Base-by-base conservation (phyloP, 768 basidiomycete genomes). In the Lentinula sp. region DNA sequence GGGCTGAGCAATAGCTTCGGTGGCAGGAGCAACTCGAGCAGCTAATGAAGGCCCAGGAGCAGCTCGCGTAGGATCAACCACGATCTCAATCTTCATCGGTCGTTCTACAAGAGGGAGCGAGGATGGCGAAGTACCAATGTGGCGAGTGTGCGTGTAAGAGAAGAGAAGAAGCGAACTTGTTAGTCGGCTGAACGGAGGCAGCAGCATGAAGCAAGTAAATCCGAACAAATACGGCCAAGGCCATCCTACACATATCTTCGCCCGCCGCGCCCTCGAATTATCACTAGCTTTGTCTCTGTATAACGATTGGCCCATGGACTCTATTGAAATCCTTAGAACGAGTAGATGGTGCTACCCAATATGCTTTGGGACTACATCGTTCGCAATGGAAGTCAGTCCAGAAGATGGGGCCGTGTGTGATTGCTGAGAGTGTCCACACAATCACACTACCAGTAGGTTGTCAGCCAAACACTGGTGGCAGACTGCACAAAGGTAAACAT, bases 21-120 rank as follows among this genome's bases (percentile, higher is more conserved):
- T 73, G 16, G 76, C 73, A 13, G 84, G 75, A 3, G 92, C 91
- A 39, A 99, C 92, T 57, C 97, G 91, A 28, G 90, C 84, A 16
- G 85, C 85, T 64, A 99, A 80, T 4, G 91, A 81, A 18, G 78
- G 78, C 9, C 78, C 73, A 10, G 83, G 74, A 5, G 84, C 80
- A 1, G 37, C 37, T n/a, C 83, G 81, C 49, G 87, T 81, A 11
- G 93, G 93, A 77, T 96, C 93, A 71, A 96, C 83, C 49, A 98
- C 86, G 65, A 98, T 93, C 81, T 99, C 80, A 55, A 84, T 79
- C 32, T 54, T 59, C 62, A 63, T 63, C 23, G 62, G 62, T 59
- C 57, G 57, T 50, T 53, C 62, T 63, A 71, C 69, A 59, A 71
- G 71, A 68, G 69, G 66, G 71, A 67, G 61, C 69, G 64, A 69